Conservation (phyloP, 176 grass and related monocot species). For the Puccinellia tenuiflora region DNA sequence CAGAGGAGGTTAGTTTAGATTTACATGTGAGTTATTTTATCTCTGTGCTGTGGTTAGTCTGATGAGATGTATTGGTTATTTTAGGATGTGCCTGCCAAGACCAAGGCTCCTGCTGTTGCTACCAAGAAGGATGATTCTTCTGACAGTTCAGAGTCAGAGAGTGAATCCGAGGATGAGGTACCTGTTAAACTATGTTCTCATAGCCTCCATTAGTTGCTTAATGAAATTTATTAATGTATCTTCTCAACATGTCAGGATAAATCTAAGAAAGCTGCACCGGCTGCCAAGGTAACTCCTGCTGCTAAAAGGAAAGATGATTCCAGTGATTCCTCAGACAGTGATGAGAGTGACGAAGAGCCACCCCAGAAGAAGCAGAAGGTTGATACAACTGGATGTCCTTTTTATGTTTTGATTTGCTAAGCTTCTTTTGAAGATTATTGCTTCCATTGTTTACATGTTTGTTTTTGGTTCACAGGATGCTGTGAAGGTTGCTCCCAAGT, state of each 20-base stretch:
- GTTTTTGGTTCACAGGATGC: slow-evolving; percentile 21
- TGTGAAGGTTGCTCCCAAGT: slow-evolving; percentile 21
- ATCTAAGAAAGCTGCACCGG: slow-evolving; percentile 1
- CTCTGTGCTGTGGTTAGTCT: not conserved
- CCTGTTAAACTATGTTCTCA: not conserved
- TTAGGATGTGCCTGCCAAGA: not conserved
- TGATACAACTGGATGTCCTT: not conserved
- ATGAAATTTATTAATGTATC: not conserved
- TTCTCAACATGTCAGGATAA: slow-evolving; percentile 25
- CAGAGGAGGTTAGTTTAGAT: slow-evolving; percentile 24
- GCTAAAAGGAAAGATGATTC: slow-evolving; percentile 43
- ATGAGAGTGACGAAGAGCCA: slow-evolving; percentile 57
- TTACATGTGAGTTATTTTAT: not conserved
- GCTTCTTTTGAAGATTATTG: not conserved
- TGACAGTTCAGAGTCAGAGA: slow-evolving; percentile 30
- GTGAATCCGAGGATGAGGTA: slow-evolving; percentile 44
- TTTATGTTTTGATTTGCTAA: not conserved
- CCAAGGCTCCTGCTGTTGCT: not conserved
- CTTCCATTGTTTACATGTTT: not conserved
- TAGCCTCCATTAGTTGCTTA: not conserved
- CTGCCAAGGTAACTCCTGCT: slow-evolving; percentile 6
- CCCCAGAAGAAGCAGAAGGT: slow-evolving; percentile 70
- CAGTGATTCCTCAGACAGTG: slow-evolving; percentile 39
- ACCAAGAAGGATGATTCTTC: slow-evolving; percentile 18
- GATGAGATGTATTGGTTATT: not conserved